A percentile compares a stretch with the other conserved stretches of the same genome.
Evolutionary conservation across 2,329 filamentous ascomycete species (phyloP).

Genomic region (Ascochyta koolunga): DNA sequence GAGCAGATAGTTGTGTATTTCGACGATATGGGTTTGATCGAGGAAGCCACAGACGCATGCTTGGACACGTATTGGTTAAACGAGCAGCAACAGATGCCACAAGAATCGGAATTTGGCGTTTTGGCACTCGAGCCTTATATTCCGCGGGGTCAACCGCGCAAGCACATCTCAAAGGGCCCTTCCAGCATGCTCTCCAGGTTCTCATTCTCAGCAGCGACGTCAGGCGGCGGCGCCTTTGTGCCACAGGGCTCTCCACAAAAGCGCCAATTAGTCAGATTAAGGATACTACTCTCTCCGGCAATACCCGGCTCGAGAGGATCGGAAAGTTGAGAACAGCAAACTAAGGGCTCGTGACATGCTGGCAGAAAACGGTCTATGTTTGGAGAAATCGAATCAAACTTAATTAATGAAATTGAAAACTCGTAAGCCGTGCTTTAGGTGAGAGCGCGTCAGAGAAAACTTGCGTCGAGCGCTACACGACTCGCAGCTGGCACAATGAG

Average conservation of each 20-base stretch:
- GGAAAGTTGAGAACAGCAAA: constrained; percentile 18
- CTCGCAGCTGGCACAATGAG: constrained; percentile 3
- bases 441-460: constrained; percentile 9
- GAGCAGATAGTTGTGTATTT: constrained; percentile 54
- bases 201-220: constrained; percentile 33
- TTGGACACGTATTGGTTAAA: constrained; percentile 43
- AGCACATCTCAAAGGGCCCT: neutral
- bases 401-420: constrained; percentile 15
- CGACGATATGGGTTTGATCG: constrained; percentile 47
- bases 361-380: constrained; percentile 3
- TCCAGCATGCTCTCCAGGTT: constrained; percentile 22
- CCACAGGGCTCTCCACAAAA: constrained; percentile 17
- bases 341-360: constrained; percentile 17
- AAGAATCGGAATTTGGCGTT: constrained; percentile 8
- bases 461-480: constrained; percentile 7
- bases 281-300: constrained; percentile 29
- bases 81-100: constrained; percentile 13
- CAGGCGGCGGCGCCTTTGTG: constrained; percentile 18
- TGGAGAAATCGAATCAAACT: constrained; percentile 24
- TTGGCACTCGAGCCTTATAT: constrained; percentile 12
- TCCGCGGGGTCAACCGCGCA: constrained; percentile 9
- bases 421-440: constrained; percentile 14
- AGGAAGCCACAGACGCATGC: constrained; percentile 32
- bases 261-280: constrained; percentile 32
- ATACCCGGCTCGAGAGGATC: constrained; percentile 24